These are phyloP conservation scores for Lodderomyces margitis DNA, from an alignment of 1,139 yeast species.

Conservation along the genomic window DNA sequence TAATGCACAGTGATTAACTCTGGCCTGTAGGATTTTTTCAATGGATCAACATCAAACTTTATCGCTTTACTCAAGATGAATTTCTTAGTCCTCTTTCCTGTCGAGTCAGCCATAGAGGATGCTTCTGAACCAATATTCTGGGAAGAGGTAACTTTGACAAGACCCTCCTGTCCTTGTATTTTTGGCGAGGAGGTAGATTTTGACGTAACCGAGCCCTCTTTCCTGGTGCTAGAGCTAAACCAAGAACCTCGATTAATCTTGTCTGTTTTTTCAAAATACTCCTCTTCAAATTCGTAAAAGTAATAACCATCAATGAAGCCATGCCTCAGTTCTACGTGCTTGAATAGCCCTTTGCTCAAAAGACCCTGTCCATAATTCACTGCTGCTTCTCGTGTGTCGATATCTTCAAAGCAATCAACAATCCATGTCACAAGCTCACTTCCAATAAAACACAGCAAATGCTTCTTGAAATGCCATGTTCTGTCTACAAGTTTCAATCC, in stretches of 20 bases:
- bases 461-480: conserved; percentile 86
- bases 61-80: conserved; percentile 58
- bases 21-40: conserved; percentile 66
- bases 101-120: conserved; percentile 35
- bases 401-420: conserved; percentile 72
- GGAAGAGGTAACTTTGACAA: conserved; percentile 13
- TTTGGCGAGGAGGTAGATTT: conserved; percentile 32
- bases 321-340: conserved; percentile 81
- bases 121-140: conserved; percentile 25
- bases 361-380: conserved; percentile 71
- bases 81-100: conserved; percentile 23
- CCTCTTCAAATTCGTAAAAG: conserved; percentile 70
- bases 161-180: conserved; percentile 17
- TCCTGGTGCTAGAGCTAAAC: conserved; percentile 30
- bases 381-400: conserved; percentile 81
- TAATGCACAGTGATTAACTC: conserved; percentile 83
- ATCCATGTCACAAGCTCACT: conserved; percentile 86
- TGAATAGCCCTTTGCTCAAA: conserved; percentile 69
- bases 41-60: conserved; percentile 74
- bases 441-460: conserved; percentile 79
- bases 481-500: conserved; percentile 68
- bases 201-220: conserved; percentile 18
- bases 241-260: conserved; percentile 30
- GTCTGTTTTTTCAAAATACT: conserved; percentile 47
- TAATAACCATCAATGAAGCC: conserved; percentile 90